phyloP scores from a whole-genome alignment of 768 basidiomycete genomes.

The Nevesoporus exiguus region DNA sequence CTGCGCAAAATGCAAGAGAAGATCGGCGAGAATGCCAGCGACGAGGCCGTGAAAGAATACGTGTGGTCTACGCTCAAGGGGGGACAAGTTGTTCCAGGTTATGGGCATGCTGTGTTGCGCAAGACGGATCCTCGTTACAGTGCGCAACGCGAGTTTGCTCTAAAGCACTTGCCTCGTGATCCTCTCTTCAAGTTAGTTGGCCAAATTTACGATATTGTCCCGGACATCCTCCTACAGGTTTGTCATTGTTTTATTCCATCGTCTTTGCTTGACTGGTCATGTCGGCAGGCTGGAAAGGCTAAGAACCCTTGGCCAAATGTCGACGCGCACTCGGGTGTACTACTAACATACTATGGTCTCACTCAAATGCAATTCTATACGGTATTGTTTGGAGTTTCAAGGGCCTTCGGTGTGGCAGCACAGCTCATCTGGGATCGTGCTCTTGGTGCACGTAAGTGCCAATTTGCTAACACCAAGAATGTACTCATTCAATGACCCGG shows the following conservation, averaged over 20 bases:
- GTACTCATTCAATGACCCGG: not conserved
- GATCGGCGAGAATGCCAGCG: constrained; percentile 81
- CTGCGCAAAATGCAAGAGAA: constrained; percentile 87
- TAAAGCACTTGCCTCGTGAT: constrained; percentile 81
- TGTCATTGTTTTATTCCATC: not conserved
- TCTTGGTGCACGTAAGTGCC: constrained; percentile 76
- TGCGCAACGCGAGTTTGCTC: constrained; percentile 86
- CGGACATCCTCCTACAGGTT: constrained; percentile 84
- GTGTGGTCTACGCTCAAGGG: constrained; percentile 92
- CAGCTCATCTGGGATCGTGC: constrained; percentile 94
- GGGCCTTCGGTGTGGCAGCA: constrained; percentile 85
- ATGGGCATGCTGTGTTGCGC: constrained; percentile 81
- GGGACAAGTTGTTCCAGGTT: constrained; percentile 93
- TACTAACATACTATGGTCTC: constrained; percentile 82
- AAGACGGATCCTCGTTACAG: constrained; percentile 93
- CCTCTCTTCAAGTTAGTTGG: constrained; percentile 93
- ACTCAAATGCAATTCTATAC: constrained; percentile 96
- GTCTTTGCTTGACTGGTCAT: not conserved
- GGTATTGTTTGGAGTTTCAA: constrained; percentile 95
- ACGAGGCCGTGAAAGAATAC: constrained; percentile 89
- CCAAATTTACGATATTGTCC: constrained; percentile 85
- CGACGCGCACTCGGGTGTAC: constrained; percentile 92
- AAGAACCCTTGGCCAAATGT: constrained; percentile 98
- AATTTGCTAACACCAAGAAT: not conserved
- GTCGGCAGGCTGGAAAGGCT: constrained; percentile 73